A percentile compares a stretch with the other conserved stretches of the same genome.
Conservation (phyloP, 495 filamentous ascomycete species). For the Physcia stellaris region DNA sequence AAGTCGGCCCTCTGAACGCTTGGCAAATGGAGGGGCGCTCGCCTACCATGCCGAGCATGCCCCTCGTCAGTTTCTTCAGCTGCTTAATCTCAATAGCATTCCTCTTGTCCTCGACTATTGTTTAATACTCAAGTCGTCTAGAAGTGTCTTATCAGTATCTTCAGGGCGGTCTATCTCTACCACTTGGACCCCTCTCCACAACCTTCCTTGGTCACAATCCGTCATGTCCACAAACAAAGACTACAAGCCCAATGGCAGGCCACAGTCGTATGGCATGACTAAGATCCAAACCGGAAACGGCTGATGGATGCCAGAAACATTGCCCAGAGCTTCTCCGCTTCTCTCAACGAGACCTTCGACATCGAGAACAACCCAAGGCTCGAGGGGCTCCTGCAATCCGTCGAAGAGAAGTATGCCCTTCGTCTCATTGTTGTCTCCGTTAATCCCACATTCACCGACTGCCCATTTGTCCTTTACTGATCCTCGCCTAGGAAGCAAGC, state of each 20-base stretch:
- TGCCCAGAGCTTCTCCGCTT: constrained; percentile 72
- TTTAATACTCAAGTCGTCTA: no score
- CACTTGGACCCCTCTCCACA: no score
- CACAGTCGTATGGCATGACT: constrained; percentile 64
- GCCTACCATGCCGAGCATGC: no score
- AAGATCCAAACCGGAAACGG: not conserved
- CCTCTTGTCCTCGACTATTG: no score
- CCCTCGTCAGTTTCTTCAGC: no score
- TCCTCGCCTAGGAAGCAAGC: constrained; percentile 40
- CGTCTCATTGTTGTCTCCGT: not conserved
- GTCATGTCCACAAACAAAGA: no score
- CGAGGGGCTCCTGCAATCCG: constrained; percentile 58
- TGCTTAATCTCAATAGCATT: no score
- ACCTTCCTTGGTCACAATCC: no score
- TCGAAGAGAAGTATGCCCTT: constrained; percentile 67
- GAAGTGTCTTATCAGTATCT: no score
- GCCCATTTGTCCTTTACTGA: not conserved
- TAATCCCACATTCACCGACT: not conserved
- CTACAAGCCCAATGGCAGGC: constrained; percentile 65
- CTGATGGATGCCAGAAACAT: constrained; percentile 60
- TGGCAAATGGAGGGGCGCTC: no score
- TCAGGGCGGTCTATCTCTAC: no score
- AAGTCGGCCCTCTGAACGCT: no score
- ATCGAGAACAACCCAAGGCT: constrained; percentile 72
- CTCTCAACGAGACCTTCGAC: constrained; percentile 78